phyloP scores from a whole-genome alignment of 1,139 yeast species.

The Hemisphaericaspora xylanilytica region DNA sequence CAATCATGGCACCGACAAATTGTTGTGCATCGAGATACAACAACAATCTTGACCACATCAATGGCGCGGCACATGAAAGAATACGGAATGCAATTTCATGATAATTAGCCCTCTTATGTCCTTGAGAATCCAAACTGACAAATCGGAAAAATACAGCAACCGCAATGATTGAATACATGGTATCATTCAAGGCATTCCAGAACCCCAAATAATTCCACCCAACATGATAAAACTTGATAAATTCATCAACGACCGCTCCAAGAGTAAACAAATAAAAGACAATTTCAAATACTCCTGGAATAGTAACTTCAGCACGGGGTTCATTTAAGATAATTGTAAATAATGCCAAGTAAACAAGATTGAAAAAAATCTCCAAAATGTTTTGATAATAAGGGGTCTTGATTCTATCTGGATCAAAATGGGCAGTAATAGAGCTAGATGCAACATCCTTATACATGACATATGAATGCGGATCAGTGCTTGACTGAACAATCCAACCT shows the following conservation, averaged over 20 bases:
- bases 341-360: conserved; percentile 60
- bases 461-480: conserved; percentile 66
- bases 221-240: conserved; percentile 69
- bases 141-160: conserved; percentile 57
- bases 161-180: conserved; percentile 56
- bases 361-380: conserved; percentile 63
- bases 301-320: conserved; percentile 30
- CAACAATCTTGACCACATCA: conserved; percentile 80
- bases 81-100: conserved; percentile 70
- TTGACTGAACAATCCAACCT: conserved; percentile 85
- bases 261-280: conserved; percentile 64
- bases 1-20: conserved; percentile 87
- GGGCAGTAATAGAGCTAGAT: conserved; percentile 55
- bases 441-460: conserved; percentile 61
- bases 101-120: conserved; percentile 35
- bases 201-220: conserved; percentile 72
- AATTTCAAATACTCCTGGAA: conserved; percentile 46
- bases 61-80: conserved; percentile 78
- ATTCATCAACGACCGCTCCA: conserved; percentile 67
- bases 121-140: conserved; percentile 39
- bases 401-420: conserved; percentile 79
- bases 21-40: conserved; percentile 75
- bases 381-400: conserved; percentile 85
- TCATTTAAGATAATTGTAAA: conserved; percentile 67
- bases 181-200: conserved; percentile 77